These are phyloP conservation scores for Tetracladium maxilliforme DNA, from an alignment of 2,329 filamentous ascomycete species.

Conservation along the genomic window DNA sequence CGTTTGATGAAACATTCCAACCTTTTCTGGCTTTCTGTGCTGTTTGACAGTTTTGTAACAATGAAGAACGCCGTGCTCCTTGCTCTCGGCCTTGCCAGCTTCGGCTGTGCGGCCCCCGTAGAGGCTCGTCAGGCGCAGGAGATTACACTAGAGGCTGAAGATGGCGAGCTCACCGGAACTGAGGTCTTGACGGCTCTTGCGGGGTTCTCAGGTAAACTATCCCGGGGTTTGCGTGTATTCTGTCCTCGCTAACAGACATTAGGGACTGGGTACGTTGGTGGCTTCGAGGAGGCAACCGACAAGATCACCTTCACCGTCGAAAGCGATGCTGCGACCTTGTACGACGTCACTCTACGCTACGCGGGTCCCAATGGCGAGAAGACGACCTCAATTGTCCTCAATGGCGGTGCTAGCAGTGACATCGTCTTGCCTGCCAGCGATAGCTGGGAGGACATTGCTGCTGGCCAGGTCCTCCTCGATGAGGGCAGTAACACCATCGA, in stretches of 20 bases:
- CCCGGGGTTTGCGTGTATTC: neutral
- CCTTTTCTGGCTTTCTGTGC: no score
- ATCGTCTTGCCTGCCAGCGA: constrained; percentile 22
- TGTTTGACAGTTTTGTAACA: no score
- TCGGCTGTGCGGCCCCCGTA: no score
- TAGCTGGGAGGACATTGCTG: constrained; percentile 21
- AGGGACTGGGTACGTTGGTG: constrained; percentile 30
- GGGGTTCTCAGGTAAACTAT: constrained; percentile 21
- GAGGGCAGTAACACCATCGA: constrained; percentile 26
- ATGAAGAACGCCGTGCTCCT: no score
- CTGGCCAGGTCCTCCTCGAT: constrained; percentile 27
- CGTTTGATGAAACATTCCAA: no score
- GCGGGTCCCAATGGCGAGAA: constrained; percentile 30
- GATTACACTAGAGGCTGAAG: constrained; percentile 25
- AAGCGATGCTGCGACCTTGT: constrained; percentile 18
- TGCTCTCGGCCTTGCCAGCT: no score
- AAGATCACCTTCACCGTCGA: constrained; percentile 26
- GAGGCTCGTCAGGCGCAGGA: no score
- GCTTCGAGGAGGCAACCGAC: constrained; percentile 25
- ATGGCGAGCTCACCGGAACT: constrained; percentile 22
- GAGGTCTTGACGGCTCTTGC: constrained; percentile 19
- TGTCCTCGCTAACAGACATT: constrained; percentile 1
- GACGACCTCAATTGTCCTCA: constrained; percentile 24
- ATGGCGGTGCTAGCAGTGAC: constrained; percentile 23
- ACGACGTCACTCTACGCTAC: constrained; percentile 26